Conservation (phyloP, 148 eudicot genomes). For the Amaranthus palmeri region DNA sequence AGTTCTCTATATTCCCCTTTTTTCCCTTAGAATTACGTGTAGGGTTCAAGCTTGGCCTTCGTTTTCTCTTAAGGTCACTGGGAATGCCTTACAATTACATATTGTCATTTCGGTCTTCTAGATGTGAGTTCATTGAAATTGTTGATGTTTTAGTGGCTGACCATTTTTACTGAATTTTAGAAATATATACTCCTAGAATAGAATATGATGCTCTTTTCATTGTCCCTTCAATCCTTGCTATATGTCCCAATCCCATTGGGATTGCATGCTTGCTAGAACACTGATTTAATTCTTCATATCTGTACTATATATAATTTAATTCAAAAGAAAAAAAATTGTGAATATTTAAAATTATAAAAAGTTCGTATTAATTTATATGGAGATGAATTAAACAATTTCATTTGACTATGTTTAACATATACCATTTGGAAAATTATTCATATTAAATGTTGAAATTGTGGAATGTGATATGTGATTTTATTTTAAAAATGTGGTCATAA, state of each 20-base stretch:
- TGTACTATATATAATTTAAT: no score
- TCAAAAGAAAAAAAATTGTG: no score
- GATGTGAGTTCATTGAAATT: slow-evolving; percentile 15
- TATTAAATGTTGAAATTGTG: no score
- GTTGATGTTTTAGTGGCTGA: slow-evolving; percentile 22
- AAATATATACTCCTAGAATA: slow-evolving; percentile 7
- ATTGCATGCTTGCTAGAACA: no score
- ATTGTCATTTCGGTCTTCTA: slow-evolving; percentile 15
- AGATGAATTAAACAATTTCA: no score
- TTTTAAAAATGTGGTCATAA: no score
- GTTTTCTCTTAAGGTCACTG: slow-evolving; percentile 16
- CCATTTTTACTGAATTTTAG: slow-evolving; percentile 15
- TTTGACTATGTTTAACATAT: no score
- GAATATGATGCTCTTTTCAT: slow-evolving; percentile 9
- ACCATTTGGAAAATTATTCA: no score
- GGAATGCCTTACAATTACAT: slow-evolving; percentile 15
- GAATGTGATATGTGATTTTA: no score
- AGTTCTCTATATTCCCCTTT: slow-evolving; percentile 10
- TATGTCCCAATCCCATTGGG: no score
- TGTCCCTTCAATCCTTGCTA: background rate
- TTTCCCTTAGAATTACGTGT: slow-evolving; percentile 21
- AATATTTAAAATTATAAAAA: no score
- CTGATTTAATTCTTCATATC: background rate
- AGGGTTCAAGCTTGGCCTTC: slow-evolving; percentile 24
- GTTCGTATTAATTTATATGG: no score